A percentile compares a stretch with the other conserved stretches of the same genome.
Conservation (phyloP, 768 basidiomycete species). For the Filobasidium floriforme region DNA sequence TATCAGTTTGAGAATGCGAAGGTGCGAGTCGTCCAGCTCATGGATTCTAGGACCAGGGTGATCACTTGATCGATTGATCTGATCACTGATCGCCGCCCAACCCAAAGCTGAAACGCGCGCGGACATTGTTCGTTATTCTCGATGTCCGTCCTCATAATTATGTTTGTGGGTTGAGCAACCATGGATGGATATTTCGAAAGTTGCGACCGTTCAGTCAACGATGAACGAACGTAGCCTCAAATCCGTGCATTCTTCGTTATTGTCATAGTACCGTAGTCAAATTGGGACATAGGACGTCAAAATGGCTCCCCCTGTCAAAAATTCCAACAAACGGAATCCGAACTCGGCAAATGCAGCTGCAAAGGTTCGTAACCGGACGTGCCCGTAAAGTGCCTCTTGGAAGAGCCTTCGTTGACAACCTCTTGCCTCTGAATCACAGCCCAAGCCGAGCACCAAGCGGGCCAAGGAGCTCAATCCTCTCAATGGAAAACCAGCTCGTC, state of each 20-base stretch:
- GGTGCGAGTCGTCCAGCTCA: too few species aligned
- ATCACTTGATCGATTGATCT: too few species aligned
- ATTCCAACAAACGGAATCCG: conserved; percentile 4
- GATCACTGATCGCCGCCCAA: too few species aligned
- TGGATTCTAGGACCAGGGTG: too few species aligned
- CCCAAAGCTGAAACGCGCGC: too few species aligned
- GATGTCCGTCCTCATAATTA: too few species aligned
- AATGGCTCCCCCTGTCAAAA: conserved; percentile 3
- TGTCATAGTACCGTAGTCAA: not conserved
- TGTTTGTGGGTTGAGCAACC: too few species aligned
- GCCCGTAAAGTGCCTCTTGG: not conserved
- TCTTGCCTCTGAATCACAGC: not conserved
- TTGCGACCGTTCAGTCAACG: not conserved
- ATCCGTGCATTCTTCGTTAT: not conserved
- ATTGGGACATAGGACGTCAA: not conserved
- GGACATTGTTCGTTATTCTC: too few species aligned
- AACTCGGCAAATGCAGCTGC: not conserved
- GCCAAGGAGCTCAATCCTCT: not conserved
- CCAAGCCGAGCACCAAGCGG: not conserved
- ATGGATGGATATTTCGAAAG: too few species aligned
- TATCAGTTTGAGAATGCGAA: not conserved
- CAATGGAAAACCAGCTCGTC: conserved; percentile 11
- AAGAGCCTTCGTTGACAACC: too few species aligned
- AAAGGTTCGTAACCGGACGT: not conserved
- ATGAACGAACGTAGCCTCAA: not conserved